phyloP scores from a whole-genome alignment of 73 alveolate genomes.

The Effrenium voratum region DNA sequence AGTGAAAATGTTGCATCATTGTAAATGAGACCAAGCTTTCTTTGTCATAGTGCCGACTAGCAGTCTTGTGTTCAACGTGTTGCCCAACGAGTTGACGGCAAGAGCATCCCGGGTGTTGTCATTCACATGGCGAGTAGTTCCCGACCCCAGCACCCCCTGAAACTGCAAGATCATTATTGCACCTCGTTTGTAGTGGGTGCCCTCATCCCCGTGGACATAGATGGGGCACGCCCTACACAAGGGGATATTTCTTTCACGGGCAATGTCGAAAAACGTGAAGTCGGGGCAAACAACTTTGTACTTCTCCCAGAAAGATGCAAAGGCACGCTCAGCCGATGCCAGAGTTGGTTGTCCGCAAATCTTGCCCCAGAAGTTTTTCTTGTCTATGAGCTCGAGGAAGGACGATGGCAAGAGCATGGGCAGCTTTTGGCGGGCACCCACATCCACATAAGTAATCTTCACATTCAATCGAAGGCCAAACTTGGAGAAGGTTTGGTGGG shows the following conservation, averaged over 20 bases:
- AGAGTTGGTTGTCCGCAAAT: not conserved
- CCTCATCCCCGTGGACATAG: constrained; percentile 39
- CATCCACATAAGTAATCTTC: not conserved
- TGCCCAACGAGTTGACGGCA: not conserved
- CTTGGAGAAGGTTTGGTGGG: not conserved
- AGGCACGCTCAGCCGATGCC: not conserved
- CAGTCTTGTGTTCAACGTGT: not conserved
- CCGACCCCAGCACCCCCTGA: constrained; percentile 32
- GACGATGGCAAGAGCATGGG: constrained; percentile 8
- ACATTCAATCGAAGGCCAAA: constrained; percentile 3
- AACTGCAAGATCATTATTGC: constrained; percentile 28
- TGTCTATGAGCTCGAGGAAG: not conserved
- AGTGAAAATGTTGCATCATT: not conserved
- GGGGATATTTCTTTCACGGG: not conserved
- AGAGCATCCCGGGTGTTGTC: not conserved
- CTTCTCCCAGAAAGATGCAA: not conserved
- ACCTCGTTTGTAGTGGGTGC: not conserved
- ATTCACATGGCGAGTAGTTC: not conserved
- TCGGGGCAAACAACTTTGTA: not conserved
- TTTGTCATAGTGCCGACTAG: not conserved
- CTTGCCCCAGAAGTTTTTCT: not conserved
- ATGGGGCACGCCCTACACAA: not conserved
- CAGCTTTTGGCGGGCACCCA: not conserved
- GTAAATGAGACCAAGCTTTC: not conserved
- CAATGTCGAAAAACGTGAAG: not conserved